Conservation (phyloP, 2,329 filamentous ascomycete species). For the Cladosporium sp. region DNA sequence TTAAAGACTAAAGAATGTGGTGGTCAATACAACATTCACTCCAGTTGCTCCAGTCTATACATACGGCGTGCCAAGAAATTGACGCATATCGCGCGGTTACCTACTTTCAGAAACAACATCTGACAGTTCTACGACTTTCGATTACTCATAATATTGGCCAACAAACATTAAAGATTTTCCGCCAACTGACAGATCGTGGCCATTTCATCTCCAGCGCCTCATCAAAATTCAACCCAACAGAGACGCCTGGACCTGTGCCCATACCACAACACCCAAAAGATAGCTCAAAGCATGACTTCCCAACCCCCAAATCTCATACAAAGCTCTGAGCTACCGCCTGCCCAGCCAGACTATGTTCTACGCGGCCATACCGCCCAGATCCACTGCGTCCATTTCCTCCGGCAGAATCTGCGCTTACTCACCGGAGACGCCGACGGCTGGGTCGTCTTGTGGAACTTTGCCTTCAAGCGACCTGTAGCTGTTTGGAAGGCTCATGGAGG, state of each 20-base stretch:
- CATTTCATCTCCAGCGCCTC: not conserved
- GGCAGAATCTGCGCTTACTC: constrained; percentile 72
- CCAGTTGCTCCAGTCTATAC: not conserved
- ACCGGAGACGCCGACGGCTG: constrained; percentile 91
- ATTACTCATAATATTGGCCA: not conserved
- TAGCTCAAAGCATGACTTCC: constrained; percentile 11
- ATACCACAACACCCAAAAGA: not conserved
- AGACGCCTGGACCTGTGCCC: not conserved
- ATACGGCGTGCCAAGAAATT: not conserved
- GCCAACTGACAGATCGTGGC: not conserved
- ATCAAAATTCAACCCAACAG: not conserved
- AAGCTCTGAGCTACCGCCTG: constrained; percentile 42
- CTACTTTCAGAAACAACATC: not conserved
- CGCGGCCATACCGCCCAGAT: constrained; percentile 83
- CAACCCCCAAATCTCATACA: constrained; percentile 7
- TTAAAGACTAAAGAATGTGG: not conserved
- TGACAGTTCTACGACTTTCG: not conserved
- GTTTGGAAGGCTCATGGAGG: constrained; percentile 86
- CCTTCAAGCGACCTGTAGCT: constrained; percentile 75
- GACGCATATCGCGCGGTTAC: not conserved
- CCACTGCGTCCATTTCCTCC: constrained; percentile 73
- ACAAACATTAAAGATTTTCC: not conserved
- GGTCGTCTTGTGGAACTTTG: constrained; percentile 81
- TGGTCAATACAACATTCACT: not conserved
- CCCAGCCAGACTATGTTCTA: constrained; percentile 69